Evolutionary conservation across 2,329 filamentous ascomycete species (phyloP).

Genomic region (Cordyceps fumosorosea): DNA sequence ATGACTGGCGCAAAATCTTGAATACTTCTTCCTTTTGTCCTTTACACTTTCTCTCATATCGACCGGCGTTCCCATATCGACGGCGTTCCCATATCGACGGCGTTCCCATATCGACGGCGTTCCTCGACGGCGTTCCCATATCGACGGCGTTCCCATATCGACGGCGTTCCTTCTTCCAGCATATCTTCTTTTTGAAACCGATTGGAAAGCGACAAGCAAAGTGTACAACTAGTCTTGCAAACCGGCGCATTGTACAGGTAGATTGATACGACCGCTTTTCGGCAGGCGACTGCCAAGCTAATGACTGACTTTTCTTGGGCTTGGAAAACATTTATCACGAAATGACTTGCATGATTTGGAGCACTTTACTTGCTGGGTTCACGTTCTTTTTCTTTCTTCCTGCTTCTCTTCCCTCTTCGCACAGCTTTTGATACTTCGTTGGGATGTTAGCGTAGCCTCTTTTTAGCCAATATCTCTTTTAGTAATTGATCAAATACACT

Average conservation of each 20-base stretch:
- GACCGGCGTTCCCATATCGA: too few species aligned
- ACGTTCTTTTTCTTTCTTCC: neutral
- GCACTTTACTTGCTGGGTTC: neutral
- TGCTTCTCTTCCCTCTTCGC: neutral
- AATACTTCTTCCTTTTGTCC: neutral
- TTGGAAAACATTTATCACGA: neutral
- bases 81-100: neutral
- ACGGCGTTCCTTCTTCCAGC: neutral
- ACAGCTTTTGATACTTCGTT: neutral
- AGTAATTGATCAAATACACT: neutral
- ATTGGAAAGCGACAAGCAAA: neutral
- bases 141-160: too few species aligned
- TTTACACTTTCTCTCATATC: neutral
- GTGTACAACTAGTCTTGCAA: constrained; percentile 7
- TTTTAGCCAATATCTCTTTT: neutral
- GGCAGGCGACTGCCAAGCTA: constrained; percentile 1
- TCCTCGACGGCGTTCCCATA: too few species aligned
- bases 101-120: neutral
- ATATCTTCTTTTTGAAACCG: neutral
- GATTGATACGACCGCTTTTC: neutral
- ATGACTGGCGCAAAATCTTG: constrained; percentile 8
- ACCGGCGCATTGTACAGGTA: constrained; percentile 5
- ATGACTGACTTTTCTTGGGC: neutral
- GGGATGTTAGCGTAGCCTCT: neutral
- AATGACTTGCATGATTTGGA: neutral